Evolutionary conservation across 2,329 filamentous ascomycete genomes (phyloP), one percentile per base, ranked within the genome.

Genomic region (Fusarium denticulatum): DNA sequence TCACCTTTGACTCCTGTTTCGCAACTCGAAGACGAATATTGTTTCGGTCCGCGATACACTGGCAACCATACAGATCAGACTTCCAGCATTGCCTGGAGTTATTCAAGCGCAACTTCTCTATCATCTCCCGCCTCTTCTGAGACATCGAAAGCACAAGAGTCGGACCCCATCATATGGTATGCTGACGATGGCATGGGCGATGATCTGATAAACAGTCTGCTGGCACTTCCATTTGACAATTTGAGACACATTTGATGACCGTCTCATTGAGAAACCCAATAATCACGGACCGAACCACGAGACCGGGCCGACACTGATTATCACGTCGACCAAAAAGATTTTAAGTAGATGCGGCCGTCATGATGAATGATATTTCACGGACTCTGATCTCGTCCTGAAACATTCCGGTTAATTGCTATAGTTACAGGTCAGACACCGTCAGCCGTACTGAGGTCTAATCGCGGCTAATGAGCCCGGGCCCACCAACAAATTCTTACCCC

Each of bases 191-290:
- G 13, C 1, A 30, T 45, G 1, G 20, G 28, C 2, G 40, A 39
- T 8, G 47, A 57, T 36, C 32, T 66, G 7, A 10, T 65, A 3
- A 22, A 53, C 15, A 47, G 22, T 14, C 26, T 66, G 15, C 14
- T 58, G 5, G 30, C 47, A 9, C 26, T 66, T 4, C 49, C 60
- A 1, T 66, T 66, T 36, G 60, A 66, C 16, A 26, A 18, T 32
- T 6, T 66, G 15, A 57, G 63, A n/a, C 60, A 47, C 5, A 57
- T 65, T 7, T 65, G 28, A 47, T 4, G 24, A 3, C 8, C 11
- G 18, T 16, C 2, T 16, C 16, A n/a, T 10, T 10, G n/a, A 36
- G 9, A 12, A 26, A 34, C 16, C 11, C n/a, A 36, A 6, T 2
- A 8, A 15, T 2, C 49, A 5, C n/a, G 49, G 49, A 22, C 49